These are phyloP conservation scores for Cornus florida DNA, from an alignment of 148 eudicot genomes.

Conservation along the genomic window DNA sequence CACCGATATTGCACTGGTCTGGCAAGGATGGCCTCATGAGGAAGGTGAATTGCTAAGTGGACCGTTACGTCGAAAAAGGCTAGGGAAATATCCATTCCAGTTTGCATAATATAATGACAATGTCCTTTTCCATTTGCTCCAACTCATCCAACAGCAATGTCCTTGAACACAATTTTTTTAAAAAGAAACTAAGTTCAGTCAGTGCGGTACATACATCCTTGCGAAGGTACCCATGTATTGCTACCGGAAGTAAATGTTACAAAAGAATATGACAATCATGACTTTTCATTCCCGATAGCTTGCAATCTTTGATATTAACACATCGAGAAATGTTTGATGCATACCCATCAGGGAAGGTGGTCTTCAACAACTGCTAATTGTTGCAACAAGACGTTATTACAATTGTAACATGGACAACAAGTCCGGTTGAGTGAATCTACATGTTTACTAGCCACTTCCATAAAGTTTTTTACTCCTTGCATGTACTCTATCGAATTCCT, in stretches of 20 bases:
- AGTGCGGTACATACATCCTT: not conserved
- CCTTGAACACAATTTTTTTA: conserved; percentile 19
- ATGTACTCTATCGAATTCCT: no score
- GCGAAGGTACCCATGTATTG: not conserved
- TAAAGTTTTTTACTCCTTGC: no score
- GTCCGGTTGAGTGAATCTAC: no score
- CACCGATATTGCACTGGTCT: conserved; percentile 4
- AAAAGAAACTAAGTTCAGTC: conserved; percentile 9
- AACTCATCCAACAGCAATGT: conserved; percentile 1
- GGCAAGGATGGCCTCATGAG: conserved; percentile 5
- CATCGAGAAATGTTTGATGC: conserved; percentile 22
- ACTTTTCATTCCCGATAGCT: conserved; percentile 22
- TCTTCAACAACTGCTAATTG: no score
- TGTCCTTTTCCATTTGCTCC: conserved; percentile 14
- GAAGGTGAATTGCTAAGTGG: conserved; percentile 5
- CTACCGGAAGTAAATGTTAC: not conserved
- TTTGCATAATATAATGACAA: conserved; percentile 5
- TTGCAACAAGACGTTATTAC: no score
- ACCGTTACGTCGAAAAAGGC: conserved; percentile 13
- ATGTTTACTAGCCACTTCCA: no score
- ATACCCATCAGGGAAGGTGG: not conserved
- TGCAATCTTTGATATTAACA: conserved; percentile 8
- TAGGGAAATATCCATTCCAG: conserved; percentile 1
- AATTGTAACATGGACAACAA: no score
- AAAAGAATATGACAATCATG: conserved; percentile 14